Percentiles rank a stretch among this genome's conserved stretches.
Evolutionary conservation across 768 basidiomycete genomes (phyloP).

Genomic region (Phanerodontia chrysosporium): DNA sequence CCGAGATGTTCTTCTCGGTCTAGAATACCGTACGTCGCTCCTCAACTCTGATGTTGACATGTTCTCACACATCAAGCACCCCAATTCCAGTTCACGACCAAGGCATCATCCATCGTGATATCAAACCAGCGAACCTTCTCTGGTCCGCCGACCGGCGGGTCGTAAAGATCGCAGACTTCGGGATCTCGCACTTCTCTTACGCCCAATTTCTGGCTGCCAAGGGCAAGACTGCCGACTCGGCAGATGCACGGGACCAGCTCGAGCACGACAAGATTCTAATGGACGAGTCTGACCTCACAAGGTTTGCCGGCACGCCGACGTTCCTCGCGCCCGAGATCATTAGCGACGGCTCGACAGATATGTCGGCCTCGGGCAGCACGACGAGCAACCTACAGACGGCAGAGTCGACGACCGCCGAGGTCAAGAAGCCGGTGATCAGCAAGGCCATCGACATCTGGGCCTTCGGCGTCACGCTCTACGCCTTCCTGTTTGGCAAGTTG

Average conservation of each 20-base stretch:
- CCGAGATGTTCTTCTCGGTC: conserved; percentile 88
- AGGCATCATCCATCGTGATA: conserved; percentile 98
- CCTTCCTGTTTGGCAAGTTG: conserved; percentile 82
- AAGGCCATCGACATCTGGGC: conserved; percentile 99
- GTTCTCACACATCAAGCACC: conserved; percentile 3
- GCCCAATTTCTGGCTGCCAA: conserved; percentile 75
- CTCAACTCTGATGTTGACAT: neutral
- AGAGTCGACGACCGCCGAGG: conserved; percentile 27
- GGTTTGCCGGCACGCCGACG: conserved; percentile 91
- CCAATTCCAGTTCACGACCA: conserved; percentile 81
- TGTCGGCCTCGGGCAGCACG: conserved; percentile 12
- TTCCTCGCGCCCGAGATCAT: conserved; percentile 97
- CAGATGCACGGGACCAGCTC: neutral
- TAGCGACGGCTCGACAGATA: conserved; percentile 41
- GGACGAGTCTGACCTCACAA: conserved; percentile 83
- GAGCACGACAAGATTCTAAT: conserved; percentile 60
- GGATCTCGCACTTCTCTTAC: conserved; percentile 93
- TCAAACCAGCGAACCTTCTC: conserved; percentile 96
- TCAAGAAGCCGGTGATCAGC: conserved; percentile 58
- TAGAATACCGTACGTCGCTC: conserved; percentile 81
- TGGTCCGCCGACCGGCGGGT: conserved; percentile 81
- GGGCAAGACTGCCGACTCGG: conserved; percentile 34
- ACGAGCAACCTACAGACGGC: conserved; percentile 35
- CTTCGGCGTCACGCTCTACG: conserved; percentile 92
- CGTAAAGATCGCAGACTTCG: conserved; percentile 98